Evolutionary conservation across 1,284 basidiomycete species (phyloP), one percentile per base, ranked within the genome.

Genomic region (Trametes hirsuta): DNA sequence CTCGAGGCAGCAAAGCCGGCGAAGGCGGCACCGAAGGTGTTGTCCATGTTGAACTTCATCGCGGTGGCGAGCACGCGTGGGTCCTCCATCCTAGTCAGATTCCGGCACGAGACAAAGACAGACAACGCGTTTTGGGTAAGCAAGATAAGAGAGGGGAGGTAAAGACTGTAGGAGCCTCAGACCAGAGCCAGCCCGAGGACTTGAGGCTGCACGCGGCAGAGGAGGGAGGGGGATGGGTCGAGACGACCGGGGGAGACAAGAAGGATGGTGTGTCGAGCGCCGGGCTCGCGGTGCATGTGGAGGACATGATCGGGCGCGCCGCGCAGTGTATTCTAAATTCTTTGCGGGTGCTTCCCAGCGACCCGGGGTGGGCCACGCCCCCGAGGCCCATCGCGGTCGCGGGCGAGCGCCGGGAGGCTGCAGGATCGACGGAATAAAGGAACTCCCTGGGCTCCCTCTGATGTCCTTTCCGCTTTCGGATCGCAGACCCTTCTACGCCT

Each of bases 11-110:
- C 77, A 70, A 86, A 85, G 50, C 87, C 86, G 58, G 85, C 71
- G 62, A 83, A 77, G 50, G 79, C 74, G 18, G 87, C 85, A 48
- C 86, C 86, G 9, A 88, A 77, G 1, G 86, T 88, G 65, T 79
- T 77, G 70, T 83, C 64, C 56, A 64, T 69, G 64, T 66, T 77
- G 51, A 84, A 62, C 1, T 30, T 30, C 30, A 30, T 30, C 30
- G 30, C 30, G 30, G 30, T 30, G 8, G 30, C 30, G 65, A 47
- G 41, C 52, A 47, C 25, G 57, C 52, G 46, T 55, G 30, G 53
- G 47, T 47, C 34, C 53, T 63, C 47, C 49, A 59, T 62, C 40
- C 30, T 54, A 37, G 50, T 21, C 44, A 45, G n/a, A 35, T 42
- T 55, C 56, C 47, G 35, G 47, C 57, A 24, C 34, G 40, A 48